Evolutionary conservation across 345 rosid genomes (phyloP), one percentile per base, ranked within the genome.

Genomic region (Microcos paniculata): DNA sequence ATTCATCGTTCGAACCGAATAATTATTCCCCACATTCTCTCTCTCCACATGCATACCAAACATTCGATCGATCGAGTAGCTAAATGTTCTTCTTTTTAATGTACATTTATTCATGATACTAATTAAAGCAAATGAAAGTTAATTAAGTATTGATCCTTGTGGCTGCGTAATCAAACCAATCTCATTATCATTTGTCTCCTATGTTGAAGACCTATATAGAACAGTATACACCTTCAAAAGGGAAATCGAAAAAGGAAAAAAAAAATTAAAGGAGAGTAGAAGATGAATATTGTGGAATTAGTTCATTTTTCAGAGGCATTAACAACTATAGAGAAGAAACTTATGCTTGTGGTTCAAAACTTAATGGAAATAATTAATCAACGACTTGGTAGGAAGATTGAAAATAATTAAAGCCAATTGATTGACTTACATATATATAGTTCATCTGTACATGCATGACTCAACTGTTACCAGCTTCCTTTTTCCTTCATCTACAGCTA

Each of bases 371-470:
- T n/a, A n/a, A n/a, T n/a, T n/a, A n/a, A n/a, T n/a, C n/a, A n/a
- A n/a, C n/a, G n/a, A n/a, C n/a, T n/a, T n/a, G n/a, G n/a, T n/a
- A n/a, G n/a, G 23, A 74, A 21, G 35, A 62, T 21, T 4, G 53
- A 81, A 43, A 33, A 10, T 53, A 71, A 58, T 14, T 53, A 71
- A 58, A 52, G 43, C 52, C 51, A n/a, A n/a, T 58, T 56, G 48
- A 73, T 67, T 81, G 69, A 70, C 79, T 76, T 21, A n/a, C 68
- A 80, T 73, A 84, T 62, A 79, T 79, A 69, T 57, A 18, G 63
- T 84, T 77, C 75, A 78, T 73, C 77, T 85, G 79, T 85, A 78
- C 84, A 82, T 74, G 52, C 46, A 51, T 70, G 73, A 65, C 72
- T 72, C 66, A 75, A 74, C 73, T 63, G 23, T 55, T 76, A n/a